phyloP scores from a whole-genome alignment of 2,329 filamentous ascomycete genomes.

The Trichocomaceae sp. region DNA sequence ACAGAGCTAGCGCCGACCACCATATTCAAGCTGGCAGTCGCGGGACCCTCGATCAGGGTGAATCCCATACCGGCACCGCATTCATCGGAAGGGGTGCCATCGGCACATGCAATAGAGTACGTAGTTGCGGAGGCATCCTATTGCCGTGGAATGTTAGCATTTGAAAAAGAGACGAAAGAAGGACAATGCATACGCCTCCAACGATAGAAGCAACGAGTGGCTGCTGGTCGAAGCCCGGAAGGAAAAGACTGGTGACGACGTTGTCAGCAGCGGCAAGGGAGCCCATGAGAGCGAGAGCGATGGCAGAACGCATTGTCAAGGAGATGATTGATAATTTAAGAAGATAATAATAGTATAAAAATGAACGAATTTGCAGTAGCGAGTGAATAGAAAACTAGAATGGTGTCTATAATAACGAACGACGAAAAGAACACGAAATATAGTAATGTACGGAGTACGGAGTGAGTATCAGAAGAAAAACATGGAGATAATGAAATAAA shows the following conservation, averaged over 20 bases:
- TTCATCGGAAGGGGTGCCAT: background rate
- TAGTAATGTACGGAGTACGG: too few species aligned
- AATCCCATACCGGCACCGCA: conserved; percentile 6
- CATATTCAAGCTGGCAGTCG: conserved; percentile 1
- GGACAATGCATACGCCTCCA: conserved; percentile 4
- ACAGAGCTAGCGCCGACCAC: background rate
- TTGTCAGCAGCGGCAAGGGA: conserved; percentile 13
- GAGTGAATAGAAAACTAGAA: too few species aligned
- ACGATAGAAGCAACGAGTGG: conserved; percentile 10
- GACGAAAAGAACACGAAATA: too few species aligned
- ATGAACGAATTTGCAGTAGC: too few species aligned
- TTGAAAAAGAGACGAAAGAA: background rate
- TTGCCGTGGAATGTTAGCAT: background rate
- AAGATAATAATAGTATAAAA: too few species aligned
- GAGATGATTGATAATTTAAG: too few species aligned
- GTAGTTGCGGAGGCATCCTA: conserved; percentile 8
- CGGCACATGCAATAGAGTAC: conserved; percentile 3
- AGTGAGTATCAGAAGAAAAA: too few species aligned
- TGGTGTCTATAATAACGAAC: too few species aligned
- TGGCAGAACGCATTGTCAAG: conserved; percentile 1
- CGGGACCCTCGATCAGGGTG: conserved; percentile 2
- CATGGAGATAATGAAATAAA: too few species aligned
- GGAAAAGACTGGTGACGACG: conserved; percentile 10
- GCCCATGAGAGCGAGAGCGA: conserved; percentile 6
- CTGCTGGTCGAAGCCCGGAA: conserved; percentile 13